Conservation (phyloP, 495 filamentous ascomycete species). For the Penicillium lividum region DNA sequence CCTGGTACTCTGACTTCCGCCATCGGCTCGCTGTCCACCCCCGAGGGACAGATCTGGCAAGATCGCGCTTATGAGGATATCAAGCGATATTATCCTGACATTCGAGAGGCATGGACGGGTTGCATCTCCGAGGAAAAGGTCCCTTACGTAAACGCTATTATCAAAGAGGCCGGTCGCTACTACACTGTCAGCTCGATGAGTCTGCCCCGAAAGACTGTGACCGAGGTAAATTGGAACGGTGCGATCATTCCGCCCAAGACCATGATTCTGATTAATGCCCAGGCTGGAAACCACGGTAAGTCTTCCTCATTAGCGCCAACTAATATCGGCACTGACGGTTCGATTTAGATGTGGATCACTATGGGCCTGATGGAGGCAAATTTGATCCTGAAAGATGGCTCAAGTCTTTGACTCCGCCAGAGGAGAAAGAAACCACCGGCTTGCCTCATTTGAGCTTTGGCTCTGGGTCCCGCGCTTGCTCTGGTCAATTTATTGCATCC, state of each 20-base stretch:
- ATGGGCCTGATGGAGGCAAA: slow-evolving; percentile 46
- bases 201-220: slow-evolving; percentile 51
- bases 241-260: slow-evolving; percentile 56
- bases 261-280: slow-evolving; percentile 59
- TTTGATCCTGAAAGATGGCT: slow-evolving; percentile 60
- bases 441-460: slow-evolving; percentile 54
- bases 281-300: slow-evolving; percentile 59
- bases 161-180: slow-evolving; percentile 57
- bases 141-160: slow-evolving; percentile 49
- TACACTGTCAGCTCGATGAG: slow-evolving; percentile 58
- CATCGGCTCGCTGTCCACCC: slow-evolving; percentile 49
- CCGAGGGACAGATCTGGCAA: slow-evolving; percentile 50
- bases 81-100: slow-evolving; percentile 47
- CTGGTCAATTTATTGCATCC: slow-evolving; percentile 51
- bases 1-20: slow-evolving; percentile 49
- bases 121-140: slow-evolving; percentile 49
- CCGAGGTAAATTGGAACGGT: slow-evolving; percentile 55
- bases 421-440: slow-evolving; percentile 37
- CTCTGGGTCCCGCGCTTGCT: slow-evolving; percentile 54
- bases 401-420: slow-evolving; percentile 33
- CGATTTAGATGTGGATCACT: slow-evolving; percentile 49
- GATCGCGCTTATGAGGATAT: slow-evolving; percentile 57
- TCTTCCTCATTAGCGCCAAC: not conserved
- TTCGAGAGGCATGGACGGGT: slow-evolving; percentile 50
- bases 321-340: not conserved